These are phyloP conservation scores for Claviceps paspali DNA, from an alignment of 2,329 filamentous ascomycete genomes.

Conservation along the genomic window DNA sequence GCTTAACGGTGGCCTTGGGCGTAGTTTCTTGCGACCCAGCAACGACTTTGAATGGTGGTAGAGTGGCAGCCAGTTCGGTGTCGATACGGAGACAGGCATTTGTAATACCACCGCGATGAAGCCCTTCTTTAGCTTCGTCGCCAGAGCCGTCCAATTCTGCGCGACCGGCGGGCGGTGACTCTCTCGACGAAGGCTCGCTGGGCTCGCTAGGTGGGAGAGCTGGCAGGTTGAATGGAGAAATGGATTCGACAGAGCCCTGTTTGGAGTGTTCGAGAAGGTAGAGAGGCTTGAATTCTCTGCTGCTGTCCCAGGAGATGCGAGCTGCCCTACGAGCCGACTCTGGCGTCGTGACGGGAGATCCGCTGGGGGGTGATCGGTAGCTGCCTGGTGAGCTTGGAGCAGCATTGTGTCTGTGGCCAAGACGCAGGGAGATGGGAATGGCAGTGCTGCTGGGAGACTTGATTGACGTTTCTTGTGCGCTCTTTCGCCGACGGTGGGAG, in stretches of 20 bases:
- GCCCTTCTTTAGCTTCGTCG: constrained; percentile 13
- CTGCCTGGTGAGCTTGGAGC: constrained; percentile 26
- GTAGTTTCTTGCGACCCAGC: constrained; percentile 52
- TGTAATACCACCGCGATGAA: constrained; percentile 9
- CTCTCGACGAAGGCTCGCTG: constrained; percentile 13
- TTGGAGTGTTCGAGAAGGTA: constrained; percentile 59
- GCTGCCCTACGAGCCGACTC: constrained; percentile 25
- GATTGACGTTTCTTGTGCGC: constrained; percentile 28
- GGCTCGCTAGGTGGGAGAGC: constrained; percentile 31
- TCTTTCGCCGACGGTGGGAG: constrained; percentile 33
- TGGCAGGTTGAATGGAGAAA: constrained; percentile 26
- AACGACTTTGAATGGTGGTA: constrained; percentile 25
- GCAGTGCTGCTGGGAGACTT: constrained; percentile 42
- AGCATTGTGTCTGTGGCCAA: constrained; percentile 26
- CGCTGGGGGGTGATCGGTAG: constrained; percentile 23
- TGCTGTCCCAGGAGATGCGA: constrained; percentile 46
- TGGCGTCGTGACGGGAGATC: constrained; percentile 17
- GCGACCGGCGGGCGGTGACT: constrained; percentile 19
- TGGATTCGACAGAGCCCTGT: constrained; percentile 19
- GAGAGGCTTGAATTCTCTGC: constrained; percentile 62
- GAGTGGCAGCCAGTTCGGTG: constrained; percentile 18
- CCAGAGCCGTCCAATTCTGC: constrained; percentile 12
- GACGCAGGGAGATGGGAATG: constrained; percentile 40
- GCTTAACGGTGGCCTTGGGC: constrained; percentile 41
- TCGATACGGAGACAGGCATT: constrained; percentile 23